Conservation (phyloP, 345 rosid genomes). For the Acer campestre region DNA sequence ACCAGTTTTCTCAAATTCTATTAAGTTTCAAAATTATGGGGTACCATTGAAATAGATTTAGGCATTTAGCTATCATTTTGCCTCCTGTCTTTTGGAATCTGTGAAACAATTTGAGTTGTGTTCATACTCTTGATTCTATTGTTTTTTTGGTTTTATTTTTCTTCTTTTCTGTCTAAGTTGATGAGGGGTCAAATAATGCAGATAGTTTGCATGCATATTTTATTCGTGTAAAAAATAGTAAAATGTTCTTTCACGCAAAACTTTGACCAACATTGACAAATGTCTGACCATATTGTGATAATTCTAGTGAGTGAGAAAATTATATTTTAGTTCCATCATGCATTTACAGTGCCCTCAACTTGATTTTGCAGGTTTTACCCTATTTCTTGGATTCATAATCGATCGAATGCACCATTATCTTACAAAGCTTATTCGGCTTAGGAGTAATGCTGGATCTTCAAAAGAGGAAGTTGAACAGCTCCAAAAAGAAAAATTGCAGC, state of each 20-base stretch:
- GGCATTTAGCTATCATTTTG: no score
- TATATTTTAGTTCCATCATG: not conserved
- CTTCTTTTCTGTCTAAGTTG: no score
- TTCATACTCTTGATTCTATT: no score
- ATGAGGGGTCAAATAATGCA: no score
- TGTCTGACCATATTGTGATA: not conserved
- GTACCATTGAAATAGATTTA: no score
- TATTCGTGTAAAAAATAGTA: no score
- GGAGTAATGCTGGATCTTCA: conserved; percentile 61
- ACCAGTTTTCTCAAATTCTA: no score
- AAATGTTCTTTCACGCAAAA: not conserved
- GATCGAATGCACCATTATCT: conserved; percentile 87
- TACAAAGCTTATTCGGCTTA: conserved; percentile 57
- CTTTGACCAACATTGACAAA: not conserved
- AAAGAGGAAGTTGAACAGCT: conserved; percentile 68
- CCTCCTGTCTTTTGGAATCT: no score
- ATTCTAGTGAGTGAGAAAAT: not conserved
- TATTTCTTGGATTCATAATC: conserved; percentile 85
- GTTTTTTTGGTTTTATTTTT: no score
- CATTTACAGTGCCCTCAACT: conserved; percentile 20
- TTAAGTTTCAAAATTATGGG: no score
- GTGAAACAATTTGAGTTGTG: no score
- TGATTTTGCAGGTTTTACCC: conserved; percentile 71
- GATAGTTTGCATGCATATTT: no score
- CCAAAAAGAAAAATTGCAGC: conserved; percentile 53